Conservation (phyloP, 129 eudicot genomes). For the Escallonia rubra region DNA sequence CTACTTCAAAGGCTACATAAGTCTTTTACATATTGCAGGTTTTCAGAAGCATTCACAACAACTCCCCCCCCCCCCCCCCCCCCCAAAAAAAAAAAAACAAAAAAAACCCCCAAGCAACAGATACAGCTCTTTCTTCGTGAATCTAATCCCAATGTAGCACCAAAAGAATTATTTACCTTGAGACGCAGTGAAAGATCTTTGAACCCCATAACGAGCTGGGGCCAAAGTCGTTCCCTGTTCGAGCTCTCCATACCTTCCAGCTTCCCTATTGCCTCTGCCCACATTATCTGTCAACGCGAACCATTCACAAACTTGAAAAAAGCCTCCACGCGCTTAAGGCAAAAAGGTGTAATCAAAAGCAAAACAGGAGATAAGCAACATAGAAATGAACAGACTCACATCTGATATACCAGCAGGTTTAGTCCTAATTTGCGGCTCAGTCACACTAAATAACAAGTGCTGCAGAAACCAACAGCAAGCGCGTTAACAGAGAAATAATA, state of each 20-base stretch:
- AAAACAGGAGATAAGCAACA: slow-evolving; percentile 2
- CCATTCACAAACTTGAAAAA: slow-evolving; percentile 29
- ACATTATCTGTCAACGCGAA: slow-evolving; percentile 80
- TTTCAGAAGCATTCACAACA: too few species aligned
- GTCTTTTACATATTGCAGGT: too few species aligned
- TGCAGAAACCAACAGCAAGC: slow-evolving; percentile 29
- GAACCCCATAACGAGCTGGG: slow-evolving; percentile 89
- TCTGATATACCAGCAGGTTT: slow-evolving; percentile 97
- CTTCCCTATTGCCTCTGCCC: slow-evolving; percentile 96
- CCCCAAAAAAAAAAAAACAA: background rate
- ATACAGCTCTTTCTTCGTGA: too few species aligned
- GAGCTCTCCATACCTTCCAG: slow-evolving; percentile 95
- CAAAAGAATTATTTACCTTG: slow-evolving; percentile 40
- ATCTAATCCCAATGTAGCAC: too few species aligned
- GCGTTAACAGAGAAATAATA: background rate
- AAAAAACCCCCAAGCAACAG: background rate
- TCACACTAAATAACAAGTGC: slow-evolving; percentile 92
- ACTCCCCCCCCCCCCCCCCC: too few species aligned
- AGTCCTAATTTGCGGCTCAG: slow-evolving; percentile 66
- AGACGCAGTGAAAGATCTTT: slow-evolving; percentile 95
- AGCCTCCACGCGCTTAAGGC: background rate
- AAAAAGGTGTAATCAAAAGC: background rate
- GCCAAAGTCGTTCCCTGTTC: slow-evolving; percentile 94
- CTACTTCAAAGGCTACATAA: too few species aligned
- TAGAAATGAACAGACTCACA: slow-evolving; percentile 44